Evolutionary conservation across 176 grass and related monocot genomes (phyloP), one percentile per base, ranked within the genome.

Genomic region (Puccinellia tenuiflora): DNA sequence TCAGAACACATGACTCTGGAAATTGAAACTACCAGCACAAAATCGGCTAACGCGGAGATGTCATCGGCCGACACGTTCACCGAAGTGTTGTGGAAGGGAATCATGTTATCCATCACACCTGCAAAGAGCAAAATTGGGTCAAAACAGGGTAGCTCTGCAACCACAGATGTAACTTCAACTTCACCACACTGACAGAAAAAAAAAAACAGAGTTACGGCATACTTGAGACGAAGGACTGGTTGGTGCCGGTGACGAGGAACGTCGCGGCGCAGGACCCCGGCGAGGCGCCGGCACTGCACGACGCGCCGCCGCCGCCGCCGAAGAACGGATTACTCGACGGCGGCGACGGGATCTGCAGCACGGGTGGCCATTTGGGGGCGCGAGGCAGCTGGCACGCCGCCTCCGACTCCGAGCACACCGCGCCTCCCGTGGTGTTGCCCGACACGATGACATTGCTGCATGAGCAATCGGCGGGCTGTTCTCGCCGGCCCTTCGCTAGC

Each of bases 211-310:
- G 69, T 72, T 29, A 6, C 22, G 18, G 57, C 53, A 24, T 85
- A 92, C 90, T 45, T 63, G 5, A 33, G 7, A 79, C 80, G 48
- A 92, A 90, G 21, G 84, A 66, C 17, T 81, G 76, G 43, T 87
- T 85, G 53, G 20, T 37, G 33, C 90, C 90, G 7, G 90, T 92
- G 15, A 90, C 76, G 15, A 92, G 87, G 42, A 92, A 85, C 18
- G 20, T 57, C 9, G 77, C 87, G 14, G 69, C 10, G 52, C 90
- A 92, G 3, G 76, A 89, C 26, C 21, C 46, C 3, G 26, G 68
- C 68, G 40, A n/a, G 38, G 25, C 14, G 13, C 26, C 13, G 20
- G n/a, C 10, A 22, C 54, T 43, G 81, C 20, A 85, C 1, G 70
- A 66, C 12, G 53, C 48, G 21, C 79, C 39, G 2, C 80, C 87